Evolutionary conservation across 23 red algal genomes (phyloP), one percentile per base, ranked within the genome.

Genomic region (Gracilariopsis chorda): DNA sequence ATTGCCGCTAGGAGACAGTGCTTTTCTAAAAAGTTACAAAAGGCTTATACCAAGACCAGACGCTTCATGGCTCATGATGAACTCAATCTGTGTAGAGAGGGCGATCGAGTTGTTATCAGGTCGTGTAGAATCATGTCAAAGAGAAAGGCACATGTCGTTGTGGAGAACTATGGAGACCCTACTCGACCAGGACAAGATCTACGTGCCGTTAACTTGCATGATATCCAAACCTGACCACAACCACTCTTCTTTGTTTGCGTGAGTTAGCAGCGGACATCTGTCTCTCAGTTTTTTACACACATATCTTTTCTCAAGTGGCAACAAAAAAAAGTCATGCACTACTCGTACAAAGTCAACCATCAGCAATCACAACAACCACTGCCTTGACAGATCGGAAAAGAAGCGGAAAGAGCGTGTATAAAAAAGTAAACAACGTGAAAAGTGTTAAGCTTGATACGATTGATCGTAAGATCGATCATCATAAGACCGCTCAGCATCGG

Each of bases 51-150:
- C 30, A 78, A 80, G 51, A 94, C 90, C 25, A 80, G 88, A 20
- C 67, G 88, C 44, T 94, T 94, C 74, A 95, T 94, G 92, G 96
- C 96, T 1, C 96, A 98, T 53, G 96, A 98, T 58, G 96, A 95
- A 46, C 53, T 77, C 12, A 76, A 94, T 43, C 29, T 88, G 24
- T 94, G 92, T 88, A 80, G 86, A 59, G 91, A 94, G 51, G 96
- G 96, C 4, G 96, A 98, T 84, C 47, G 45, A 40, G 96, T 98
- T 14, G 59, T 92, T 46, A 95, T 98, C 36, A 29, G 92, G 24
- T 45, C 42, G 43, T 95, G 92, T 85, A 65, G 92, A 41, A 67
- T 78, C 34, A 60, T 98, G 83, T 82, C 69, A 20, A 76, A 85
- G 67, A 84, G 96, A 34, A 98, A 98, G 58, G 33, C 76, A 1